These are phyloP conservation scores for Roridomyces roridus DNA, from an alignment of 768 basidiomycete genomes.

Conservation along the genomic window DNA sequence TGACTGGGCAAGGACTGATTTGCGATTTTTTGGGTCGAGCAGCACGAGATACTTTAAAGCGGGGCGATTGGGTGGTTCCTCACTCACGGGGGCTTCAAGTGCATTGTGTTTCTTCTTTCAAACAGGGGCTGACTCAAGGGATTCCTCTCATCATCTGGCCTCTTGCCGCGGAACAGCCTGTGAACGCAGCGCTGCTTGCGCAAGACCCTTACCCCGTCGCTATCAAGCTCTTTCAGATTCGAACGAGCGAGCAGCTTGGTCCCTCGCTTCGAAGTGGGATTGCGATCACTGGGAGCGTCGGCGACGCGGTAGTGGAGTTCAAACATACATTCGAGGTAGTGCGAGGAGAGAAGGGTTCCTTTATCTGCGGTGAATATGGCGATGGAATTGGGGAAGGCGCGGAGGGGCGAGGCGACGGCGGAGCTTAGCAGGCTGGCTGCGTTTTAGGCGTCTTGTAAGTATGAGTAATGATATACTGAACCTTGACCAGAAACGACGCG, in stretches of 20 bases:
- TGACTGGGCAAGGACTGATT: not conserved
- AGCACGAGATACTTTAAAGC: constrained; percentile 1
- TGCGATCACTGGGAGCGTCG: constrained; percentile 1
- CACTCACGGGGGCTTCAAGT: constrained; percentile 17
- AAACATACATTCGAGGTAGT: not conserved
- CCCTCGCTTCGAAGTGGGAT: not conserved
- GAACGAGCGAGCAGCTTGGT: not conserved
- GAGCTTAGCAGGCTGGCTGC: not conserved
- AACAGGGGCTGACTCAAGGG: constrained; percentile 7
- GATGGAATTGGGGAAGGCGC: not conserved
- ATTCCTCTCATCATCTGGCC: constrained; percentile 13
- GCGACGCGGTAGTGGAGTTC: constrained; percentile 4
- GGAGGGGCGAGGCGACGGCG: not conserved
- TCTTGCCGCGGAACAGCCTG: constrained; percentile 2
- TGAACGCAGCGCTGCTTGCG: constrained; percentile 10
- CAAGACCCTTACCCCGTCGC: constrained; percentile 1
- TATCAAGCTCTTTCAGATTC: constrained; percentile 4
- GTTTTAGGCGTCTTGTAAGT: too few relatives aligned
- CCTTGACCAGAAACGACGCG: too few relatives aligned
- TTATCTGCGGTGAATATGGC: not conserved
- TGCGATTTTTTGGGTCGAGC: constrained; percentile 13
- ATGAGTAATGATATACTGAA: too few relatives aligned
- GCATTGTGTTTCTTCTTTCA: not conserved
- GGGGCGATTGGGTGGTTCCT: constrained; percentile 9
- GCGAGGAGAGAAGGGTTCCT: not conserved